These are phyloP conservation scores for Penicillium samsonianum DNA, from an alignment of 495 filamentous ascomycete genomes.

Conservation along the genomic window DNA sequence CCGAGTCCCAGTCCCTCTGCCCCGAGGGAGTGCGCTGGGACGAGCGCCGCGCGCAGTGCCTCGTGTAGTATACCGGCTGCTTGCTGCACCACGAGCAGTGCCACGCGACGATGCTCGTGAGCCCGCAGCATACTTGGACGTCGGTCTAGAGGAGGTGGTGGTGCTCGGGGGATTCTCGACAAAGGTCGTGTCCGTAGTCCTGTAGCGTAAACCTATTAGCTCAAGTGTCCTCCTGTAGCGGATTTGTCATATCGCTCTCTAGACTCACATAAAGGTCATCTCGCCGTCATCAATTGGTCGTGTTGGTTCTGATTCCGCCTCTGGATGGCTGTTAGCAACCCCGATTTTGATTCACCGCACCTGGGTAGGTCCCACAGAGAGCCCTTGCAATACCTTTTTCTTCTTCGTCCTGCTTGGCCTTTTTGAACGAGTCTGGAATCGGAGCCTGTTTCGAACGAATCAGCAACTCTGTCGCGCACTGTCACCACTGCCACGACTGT, in stretches of 20 bases:
- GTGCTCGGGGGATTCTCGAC: conserved; percentile 77
- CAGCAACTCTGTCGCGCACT: conserved; percentile 9
- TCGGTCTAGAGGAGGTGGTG: conserved; percentile 56
- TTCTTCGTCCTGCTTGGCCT: conserved; percentile 59
- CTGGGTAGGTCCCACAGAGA: background rate
- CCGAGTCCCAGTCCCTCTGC: conserved; percentile 34
- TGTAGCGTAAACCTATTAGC: conserved; percentile 37
- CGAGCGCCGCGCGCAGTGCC: conserved; percentile 37
- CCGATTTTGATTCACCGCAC: background rate
- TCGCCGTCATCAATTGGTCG: conserved; percentile 58
- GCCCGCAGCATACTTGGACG: conserved; percentile 60
- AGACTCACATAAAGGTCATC: conserved; percentile 81
- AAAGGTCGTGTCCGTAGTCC: conserved; percentile 94
- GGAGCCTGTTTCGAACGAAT: conserved; percentile 51
- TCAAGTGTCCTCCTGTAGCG: background rate
- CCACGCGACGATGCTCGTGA: conserved; percentile 33
- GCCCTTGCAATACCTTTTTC: conserved; percentile 37
- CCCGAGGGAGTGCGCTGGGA: conserved; percentile 45
- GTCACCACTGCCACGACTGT: background rate
- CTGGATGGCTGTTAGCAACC: conserved; percentile 27
- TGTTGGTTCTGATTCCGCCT: conserved; percentile 33
- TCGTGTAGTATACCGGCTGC: conserved; percentile 45
- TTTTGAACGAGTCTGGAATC: conserved; percentile 70
- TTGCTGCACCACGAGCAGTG: conserved; percentile 43
- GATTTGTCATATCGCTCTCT: background rate